Base-by-base conservation (phyloP, 805 yeast species). In the Millerozyma acaciae region DNA sequence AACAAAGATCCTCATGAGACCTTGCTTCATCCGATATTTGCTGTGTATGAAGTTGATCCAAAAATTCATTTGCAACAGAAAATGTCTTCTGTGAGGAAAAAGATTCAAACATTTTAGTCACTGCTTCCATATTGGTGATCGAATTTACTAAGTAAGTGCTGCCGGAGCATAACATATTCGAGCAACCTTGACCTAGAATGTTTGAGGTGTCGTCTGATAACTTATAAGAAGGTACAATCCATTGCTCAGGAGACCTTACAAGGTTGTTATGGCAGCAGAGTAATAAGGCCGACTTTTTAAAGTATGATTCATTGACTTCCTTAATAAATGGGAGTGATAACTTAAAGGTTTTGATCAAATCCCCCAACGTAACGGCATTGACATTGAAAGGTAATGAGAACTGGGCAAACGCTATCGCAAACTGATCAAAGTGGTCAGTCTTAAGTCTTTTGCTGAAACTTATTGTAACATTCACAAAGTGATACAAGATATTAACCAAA, bases 271-370 rank as follows among this genome's bases (percentile, higher is more conserved):
- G 62, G 5, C 56, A 40, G 15, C 60, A 53, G 44, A 53, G 39
- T 15, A 63, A 44, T 6, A 60, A 37, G 3, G 53, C 50, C 13
- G 55, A 46, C 37, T 62, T 65, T 26, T 56, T 42, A 32, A 45
- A 54, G 38, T 53, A 53, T 10, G 53, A 46, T 14, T 40, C 25
- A 30, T 38, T 43, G 9, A 45, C 38, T 7, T 33, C 27, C 2
- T 22, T 20, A 32, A 43, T 30, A 8, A 37, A 6, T 5, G 26
- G 24, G 15, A 45, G 43, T 10, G 46, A 36, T 9, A 49, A 38
- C 25, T 37, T 37, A 14, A 43, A 31, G 7, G 43, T 33, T 13
- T 44, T 46, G 5, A 46, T 29, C 6, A 49, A 34, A 13, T 45
- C 46, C 2, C 39, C 25, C 8, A 48, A 15, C 5, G 55, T 33